Evolutionary conservation across 768 basidiomycete species (phyloP).

Genomic region (Boletus huronensis): DNA sequence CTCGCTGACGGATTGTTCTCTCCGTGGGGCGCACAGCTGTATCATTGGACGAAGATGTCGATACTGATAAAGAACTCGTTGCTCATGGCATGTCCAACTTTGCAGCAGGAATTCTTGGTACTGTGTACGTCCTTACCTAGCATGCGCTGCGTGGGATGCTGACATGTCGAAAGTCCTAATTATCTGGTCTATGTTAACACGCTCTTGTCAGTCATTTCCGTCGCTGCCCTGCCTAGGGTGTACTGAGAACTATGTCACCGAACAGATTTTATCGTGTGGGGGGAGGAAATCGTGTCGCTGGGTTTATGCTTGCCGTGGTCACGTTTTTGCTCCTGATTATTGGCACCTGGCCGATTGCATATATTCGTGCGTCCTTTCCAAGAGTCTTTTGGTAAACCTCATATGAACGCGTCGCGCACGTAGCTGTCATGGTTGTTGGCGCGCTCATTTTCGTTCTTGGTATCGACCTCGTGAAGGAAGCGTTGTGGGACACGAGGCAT

Average conservation of each 20-base stretch:
- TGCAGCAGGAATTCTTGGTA: conserved; percentile 73
- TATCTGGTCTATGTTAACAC: conserved; percentile 90
- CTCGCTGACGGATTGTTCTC: neutral
- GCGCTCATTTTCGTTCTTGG: conserved; percentile 93
- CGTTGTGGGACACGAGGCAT: conserved; percentile 92
- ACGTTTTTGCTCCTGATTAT: conserved; percentile 70
- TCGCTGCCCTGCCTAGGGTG: neutral
- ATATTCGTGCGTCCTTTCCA: conserved; percentile 62
- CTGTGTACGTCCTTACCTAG: conserved; percentile 53
- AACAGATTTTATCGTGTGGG: conserved; percentile 88
- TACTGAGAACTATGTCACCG: neutral
- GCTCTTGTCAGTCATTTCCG: conserved; percentile 49
- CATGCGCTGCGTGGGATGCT: neutral
- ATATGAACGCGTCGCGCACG: neutral
- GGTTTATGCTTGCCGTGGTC: conserved; percentile 78
- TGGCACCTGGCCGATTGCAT: conserved; percentile 89
- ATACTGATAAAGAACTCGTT: conserved; percentile 90
- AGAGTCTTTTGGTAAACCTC: neutral
- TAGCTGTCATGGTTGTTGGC: conserved; percentile 88
- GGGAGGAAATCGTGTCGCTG: conserved; percentile 78
- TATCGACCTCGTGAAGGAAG: conserved; percentile 91
- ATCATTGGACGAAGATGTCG: conserved; percentile 82
- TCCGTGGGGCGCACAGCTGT: conserved; percentile 51
- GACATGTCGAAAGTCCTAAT: conserved; percentile 53
- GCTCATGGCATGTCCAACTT: conserved; percentile 92